Evolutionary conservation across 2,329 filamentous ascomycete species (phyloP).

Genomic region (Fusarium irregulare): DNA sequence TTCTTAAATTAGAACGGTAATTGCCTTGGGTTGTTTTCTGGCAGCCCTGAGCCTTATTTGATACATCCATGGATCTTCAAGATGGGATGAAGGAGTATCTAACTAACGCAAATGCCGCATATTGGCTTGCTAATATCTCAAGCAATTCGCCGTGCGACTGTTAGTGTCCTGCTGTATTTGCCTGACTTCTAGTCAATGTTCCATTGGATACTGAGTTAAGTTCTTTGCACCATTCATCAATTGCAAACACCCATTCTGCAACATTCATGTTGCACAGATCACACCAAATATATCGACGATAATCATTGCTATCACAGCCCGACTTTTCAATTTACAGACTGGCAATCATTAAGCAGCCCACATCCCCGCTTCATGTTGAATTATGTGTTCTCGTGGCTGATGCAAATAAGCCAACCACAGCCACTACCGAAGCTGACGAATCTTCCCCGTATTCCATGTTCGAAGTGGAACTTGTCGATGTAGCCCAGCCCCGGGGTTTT

Average conservation of each 20-base stretch:
- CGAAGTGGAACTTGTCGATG: conserved; percentile 17
- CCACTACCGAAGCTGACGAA: conserved; percentile 36
- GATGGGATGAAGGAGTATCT: not conserved
- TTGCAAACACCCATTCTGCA: not conserved
- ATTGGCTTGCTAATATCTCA: not conserved
- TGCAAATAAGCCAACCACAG: conserved; percentile 25
- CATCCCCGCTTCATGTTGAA: conserved; percentile 1
- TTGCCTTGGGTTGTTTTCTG: conserved; percentile 5
- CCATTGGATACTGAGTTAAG: not conserved
- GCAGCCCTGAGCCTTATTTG: conserved; percentile 15
- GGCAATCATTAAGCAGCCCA: not conserved
- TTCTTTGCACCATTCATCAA: not conserved
- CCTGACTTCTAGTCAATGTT: not conserved
- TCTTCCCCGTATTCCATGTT: conserved; percentile 24
- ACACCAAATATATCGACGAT: not conserved
- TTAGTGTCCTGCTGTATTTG: not conserved
- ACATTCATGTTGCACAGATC: conserved; percentile 11
- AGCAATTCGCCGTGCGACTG: not conserved
- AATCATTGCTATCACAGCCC: not conserved
- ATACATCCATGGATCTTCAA: not conserved
- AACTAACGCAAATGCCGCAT: not conserved
- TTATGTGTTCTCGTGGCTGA: conserved; percentile 22
- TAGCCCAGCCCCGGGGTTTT: not conserved
- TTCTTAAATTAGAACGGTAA: conserved; percentile 41
- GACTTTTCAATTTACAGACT: not conserved